Evolutionary conservation across 352 stramenopile species (phyloP), one percentile per base, ranked within the genome.

Genomic region (Pythium brachiatum): DNA sequence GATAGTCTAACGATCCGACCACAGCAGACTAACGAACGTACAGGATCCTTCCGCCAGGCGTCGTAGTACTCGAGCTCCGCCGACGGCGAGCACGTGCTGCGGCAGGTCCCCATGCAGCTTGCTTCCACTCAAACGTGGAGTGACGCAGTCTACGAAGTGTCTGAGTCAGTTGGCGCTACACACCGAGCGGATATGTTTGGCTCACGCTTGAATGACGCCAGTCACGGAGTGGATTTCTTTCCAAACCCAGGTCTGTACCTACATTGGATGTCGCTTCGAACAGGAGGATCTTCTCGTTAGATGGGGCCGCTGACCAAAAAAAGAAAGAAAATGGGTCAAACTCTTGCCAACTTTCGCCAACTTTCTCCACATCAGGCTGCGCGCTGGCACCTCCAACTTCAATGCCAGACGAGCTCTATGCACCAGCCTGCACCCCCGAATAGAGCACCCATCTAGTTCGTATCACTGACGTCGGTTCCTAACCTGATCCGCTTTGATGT

Each of bases 1-100:
- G 1, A 13, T 1, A 11, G 38, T 41, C 38, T 53, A 31, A 44
- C 12, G 18, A 12, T 23, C 6, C 41, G 1, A 27, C 2, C 38
- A 46, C 3, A 5, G 9, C 41, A 27, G 41, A 48, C 41, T 43
- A 53, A 36, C 46, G 25, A 44, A 36, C 46, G 25, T 55, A 70
- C 63, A 39, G 38, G 63, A 16, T 66, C 57, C 54, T 58, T 61
- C 32, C 54, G 62, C 69, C 76, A 86, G 26, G 64, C 76, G 66
- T 88, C 79, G 71, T 90, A 90, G 69, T 86, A 86, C 69, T 89
- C 81, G 27, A 88, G 67, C 38, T 81, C 74, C 41, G 62, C 70
- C 48, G 62, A 52, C 44, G 76, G 79, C 53, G 77, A 60, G 48
- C 76, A 88, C 15, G 75, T 77, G 32, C 80, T 83, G 38, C 73